Evolutionary conservation across 1,284 basidiomycete genomes (phyloP).

Genomic region (Sporisorium reilianum): DNA sequence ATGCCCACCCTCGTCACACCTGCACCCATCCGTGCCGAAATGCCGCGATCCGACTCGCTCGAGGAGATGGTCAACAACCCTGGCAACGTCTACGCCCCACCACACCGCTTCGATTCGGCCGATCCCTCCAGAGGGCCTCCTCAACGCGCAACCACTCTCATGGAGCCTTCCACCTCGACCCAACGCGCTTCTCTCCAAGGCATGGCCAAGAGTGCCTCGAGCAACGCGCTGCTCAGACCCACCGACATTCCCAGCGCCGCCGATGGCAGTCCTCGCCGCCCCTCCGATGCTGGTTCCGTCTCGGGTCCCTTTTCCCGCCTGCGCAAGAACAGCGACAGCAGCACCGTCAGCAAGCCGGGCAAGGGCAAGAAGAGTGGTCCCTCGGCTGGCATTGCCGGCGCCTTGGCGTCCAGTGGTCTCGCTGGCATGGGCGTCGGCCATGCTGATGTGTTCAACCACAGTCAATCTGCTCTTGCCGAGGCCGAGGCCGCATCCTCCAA

Average conservation of each 20-base stretch:
- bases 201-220: slow-evolving; percentile 48
- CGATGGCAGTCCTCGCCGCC: slow-evolving; percentile 38
- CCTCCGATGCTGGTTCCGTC: slow-evolving; percentile 36
- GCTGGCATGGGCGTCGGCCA: slow-evolving; percentile 61
- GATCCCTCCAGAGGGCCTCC: slow-evolving; percentile 12
- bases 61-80: slow-evolving; percentile 49
- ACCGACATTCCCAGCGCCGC: slow-evolving; percentile 14
- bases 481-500: slow-evolving; percentile 11
- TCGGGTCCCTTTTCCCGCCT: slow-evolving; percentile 32
- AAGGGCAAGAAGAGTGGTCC: slow-evolving; percentile 33
- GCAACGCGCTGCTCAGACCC: slow-evolving; percentile 35
- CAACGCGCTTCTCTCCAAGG: slow-evolving; percentile 5
- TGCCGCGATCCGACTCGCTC: slow-evolving; percentile 45
- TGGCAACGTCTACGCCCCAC: slow-evolving; percentile 26
- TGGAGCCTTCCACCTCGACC: slow-evolving; percentile 20
- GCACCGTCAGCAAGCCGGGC: slow-evolving; percentile 29
- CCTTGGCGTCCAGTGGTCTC: slow-evolving; percentile 58
- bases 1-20: slow-evolving; percentile 49
- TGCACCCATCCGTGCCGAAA: slow-evolving; percentile 42
- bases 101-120: slow-evolving; percentile 10
- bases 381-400: slow-evolving; percentile 57
- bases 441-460: slow-evolving; percentile 30
- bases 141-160: slow-evolving; percentile 35
- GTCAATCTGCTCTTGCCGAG: slow-evolving; percentile 34
- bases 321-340: slow-evolving; percentile 53